A percentile compares a stretch with the other conserved stretches of the same genome.
phyloP scores from a whole-genome alignment of 1,284 basidiomycete species.

The Leccinum angustisporum region DNA sequence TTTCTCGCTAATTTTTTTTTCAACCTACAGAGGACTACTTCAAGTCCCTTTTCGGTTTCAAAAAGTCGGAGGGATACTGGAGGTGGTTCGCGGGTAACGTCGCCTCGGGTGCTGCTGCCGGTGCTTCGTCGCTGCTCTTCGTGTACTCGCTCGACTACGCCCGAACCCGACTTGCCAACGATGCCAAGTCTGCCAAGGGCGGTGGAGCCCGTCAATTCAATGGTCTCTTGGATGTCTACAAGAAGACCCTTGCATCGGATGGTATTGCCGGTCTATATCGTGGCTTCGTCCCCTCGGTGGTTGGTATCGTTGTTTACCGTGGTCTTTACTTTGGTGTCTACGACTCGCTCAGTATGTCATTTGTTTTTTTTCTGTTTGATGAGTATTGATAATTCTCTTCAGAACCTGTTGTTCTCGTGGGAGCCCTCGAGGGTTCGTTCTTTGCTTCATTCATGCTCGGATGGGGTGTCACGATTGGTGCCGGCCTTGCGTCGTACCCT shows the following conservation, averaged over 20 bases:
- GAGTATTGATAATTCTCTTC: conserved; percentile 22
- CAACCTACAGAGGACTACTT: conserved; percentile 83
- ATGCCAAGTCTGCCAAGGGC: conserved; percentile 89
- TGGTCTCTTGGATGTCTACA: conserved; percentile 92
- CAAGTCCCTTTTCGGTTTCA: conserved; percentile 92
- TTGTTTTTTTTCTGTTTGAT: background rate
- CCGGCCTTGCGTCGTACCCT: conserved; percentile 94
- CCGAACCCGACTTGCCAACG: conserved; percentile 96
- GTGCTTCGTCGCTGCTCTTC: conserved; percentile 94
- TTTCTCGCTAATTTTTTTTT: background rate
- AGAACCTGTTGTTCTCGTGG: conserved; percentile 91
- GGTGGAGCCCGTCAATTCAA: conserved; percentile 95
- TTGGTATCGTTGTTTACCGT: conserved; percentile 95
- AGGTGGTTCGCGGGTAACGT: conserved; percentile 91
- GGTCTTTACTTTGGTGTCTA: conserved; percentile 96
- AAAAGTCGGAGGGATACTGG: conserved; percentile 88
- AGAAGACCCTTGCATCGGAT: conserved; percentile 87
- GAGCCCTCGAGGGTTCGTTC: conserved; percentile 87
- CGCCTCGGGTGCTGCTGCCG: conserved; percentile 95
- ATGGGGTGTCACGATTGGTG: conserved; percentile 94
- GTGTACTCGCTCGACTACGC: conserved; percentile 98
- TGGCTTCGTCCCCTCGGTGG: conserved; percentile 93
- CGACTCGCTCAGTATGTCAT: conserved; percentile 80
- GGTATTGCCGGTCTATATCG: conserved; percentile 92
- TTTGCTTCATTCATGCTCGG: conserved; percentile 88